Evolutionary conservation across 2,329 filamentous ascomycete genomes (phyloP), one percentile per base, ranked within the genome.

Genomic region (Pleurostoma richardsiae): DNA sequence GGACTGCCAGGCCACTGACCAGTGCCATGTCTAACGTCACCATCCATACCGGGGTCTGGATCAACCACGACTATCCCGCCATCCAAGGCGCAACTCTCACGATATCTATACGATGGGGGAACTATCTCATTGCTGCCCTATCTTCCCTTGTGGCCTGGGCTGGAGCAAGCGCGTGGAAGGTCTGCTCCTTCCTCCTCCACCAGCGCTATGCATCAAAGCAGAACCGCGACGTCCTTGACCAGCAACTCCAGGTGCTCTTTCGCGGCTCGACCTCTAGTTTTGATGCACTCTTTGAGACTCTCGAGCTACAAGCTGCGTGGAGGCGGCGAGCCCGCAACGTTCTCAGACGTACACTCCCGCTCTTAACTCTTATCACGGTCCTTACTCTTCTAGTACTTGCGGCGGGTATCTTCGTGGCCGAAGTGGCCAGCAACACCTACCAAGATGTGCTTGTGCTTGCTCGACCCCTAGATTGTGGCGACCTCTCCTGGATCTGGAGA

Each of bases 101-200:
- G 11, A n/a, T 8, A 11, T 29, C 43, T 10, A 30, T 44, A 30
- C 42, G 42, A 5, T 44, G 42, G 42, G 42, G 42, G 27, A 44
- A 38, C 42, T 38, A 44, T 33, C 19, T 44, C 10, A 39, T 44
- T 31, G 42, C 42, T 10, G 42, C 30, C 10, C 42, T 38, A 4
- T 44, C 42, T 19, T 44, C 42, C 10, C 31, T 44, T 29, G 30
- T 44, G 11, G 42, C 42, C 28, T 43, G 33, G 6, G 8, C 33
- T 8, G 33, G 33, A n/a, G 33, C n/a, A 8, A 8, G 8, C 33
- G 33, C 33, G 8, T 36, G 33, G 33, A 36, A 8, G n/a, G 8
- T 36, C n/a, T 36, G 33, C 33, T 8, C 33, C 33, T 36, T 8
- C 33, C n/a, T 36, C 33, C 33, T 36, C 8, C 33, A 36, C n/a